phyloP scores from a whole-genome alignment of 345 rosid genomes.

The Eucalyptus tenuipes region DNA sequence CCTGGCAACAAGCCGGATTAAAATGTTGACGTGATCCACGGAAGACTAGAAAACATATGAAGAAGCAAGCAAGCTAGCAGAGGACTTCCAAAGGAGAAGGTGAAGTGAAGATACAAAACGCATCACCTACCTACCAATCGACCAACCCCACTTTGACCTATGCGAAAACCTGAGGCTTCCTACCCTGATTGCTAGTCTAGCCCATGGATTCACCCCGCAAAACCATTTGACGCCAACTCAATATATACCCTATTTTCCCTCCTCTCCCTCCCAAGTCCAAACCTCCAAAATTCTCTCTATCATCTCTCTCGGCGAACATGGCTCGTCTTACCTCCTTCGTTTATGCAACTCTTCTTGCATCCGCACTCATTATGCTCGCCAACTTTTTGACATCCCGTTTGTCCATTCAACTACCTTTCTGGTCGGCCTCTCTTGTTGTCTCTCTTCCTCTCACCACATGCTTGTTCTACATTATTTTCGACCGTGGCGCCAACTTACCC shows the following conservation, averaged over 20 bases:
- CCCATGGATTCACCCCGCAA: neutral
- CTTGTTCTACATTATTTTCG: neutral
- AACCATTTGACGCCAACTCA: neutral
- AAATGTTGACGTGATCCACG: neutral
- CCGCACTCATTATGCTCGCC: neutral
- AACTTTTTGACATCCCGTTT: neutral
- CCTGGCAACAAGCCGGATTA: rapidly evolving
- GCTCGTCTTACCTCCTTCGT: neutral
- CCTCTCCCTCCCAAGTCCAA: neutral
- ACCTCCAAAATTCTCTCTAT: neutral
- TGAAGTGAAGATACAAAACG: neutral
- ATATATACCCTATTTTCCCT: neutral
- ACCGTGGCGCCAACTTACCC: slow-evolving; percentile 4
- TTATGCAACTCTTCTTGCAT: neutral
- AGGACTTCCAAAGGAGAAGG: neutral
- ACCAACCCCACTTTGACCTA: neutral
- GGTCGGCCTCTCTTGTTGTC: neutral
- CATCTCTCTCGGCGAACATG: neutral
- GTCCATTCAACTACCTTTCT: neutral
- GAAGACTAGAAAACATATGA: neutral
- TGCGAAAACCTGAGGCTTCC: neutral
- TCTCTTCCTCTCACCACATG: neutral
- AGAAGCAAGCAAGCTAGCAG: neutral
- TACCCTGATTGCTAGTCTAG: neutral
- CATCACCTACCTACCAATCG: neutral